Evolutionary conservation across 2,329 filamentous ascomycete genomes (phyloP).

Genomic region (Arthrinium puccinioides): DNA sequence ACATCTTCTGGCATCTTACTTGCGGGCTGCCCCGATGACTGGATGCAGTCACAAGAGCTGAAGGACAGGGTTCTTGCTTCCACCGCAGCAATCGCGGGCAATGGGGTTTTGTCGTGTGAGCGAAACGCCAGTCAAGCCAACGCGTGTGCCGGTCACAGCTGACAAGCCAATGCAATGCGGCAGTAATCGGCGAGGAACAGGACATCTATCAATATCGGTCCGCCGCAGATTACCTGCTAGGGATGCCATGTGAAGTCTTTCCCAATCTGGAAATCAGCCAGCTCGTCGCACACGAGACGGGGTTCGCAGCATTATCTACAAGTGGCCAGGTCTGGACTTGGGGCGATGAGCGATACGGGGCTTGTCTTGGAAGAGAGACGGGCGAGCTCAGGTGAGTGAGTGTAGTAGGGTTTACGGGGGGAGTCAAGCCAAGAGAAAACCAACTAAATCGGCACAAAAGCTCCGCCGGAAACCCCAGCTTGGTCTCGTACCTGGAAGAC

Average conservation of each 20-base stretch:
- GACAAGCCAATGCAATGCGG: not conserved
- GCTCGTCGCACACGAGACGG: constrained; percentile 39
- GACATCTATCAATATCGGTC: constrained; percentile 21
- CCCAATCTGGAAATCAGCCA: constrained; percentile 26
- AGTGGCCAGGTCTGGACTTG: constrained; percentile 40
- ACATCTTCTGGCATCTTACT: constrained; percentile 15
- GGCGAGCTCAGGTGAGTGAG: constrained; percentile 28
- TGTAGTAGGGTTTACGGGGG: no score
- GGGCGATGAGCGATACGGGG: constrained; percentile 52
- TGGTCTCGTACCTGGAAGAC: constrained; percentile 41
- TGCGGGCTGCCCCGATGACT: constrained; percentile 20
- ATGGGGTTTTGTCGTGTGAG: constrained; percentile 23
- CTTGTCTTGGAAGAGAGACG: constrained; percentile 47
- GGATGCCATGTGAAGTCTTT: constrained; percentile 10
- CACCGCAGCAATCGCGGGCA: constrained; percentile 25
- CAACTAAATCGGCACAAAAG: no score
- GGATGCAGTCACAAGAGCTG: constrained; percentile 10
- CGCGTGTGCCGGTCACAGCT: no score
- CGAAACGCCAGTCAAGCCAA: no score
- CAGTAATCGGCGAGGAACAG: constrained; percentile 15
- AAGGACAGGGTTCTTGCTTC: constrained; percentile 14
- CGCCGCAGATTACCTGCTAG: constrained; percentile 2
- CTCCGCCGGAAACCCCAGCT: constrained; percentile 36
- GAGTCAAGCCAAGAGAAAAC: constrained; percentile 8
- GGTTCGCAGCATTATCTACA: constrained; percentile 38